These are phyloP conservation scores for Cryptococcus depauperatus DNA, from an alignment of 1,284 basidiomycete species.

Conservation along the genomic window DNA sequence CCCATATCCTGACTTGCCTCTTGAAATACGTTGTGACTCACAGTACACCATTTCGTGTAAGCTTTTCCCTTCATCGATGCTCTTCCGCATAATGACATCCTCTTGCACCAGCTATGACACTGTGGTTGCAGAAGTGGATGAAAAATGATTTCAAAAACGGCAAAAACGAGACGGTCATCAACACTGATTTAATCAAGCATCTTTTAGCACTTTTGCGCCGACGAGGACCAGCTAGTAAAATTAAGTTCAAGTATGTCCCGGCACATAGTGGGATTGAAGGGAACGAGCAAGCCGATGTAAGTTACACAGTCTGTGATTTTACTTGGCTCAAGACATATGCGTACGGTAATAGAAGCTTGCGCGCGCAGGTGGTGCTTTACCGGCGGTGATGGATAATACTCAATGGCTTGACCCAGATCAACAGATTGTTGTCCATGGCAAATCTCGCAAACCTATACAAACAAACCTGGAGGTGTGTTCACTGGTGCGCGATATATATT, in stretches of 20 bases:
- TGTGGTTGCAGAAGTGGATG: constrained; percentile 42
- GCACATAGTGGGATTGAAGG: constrained; percentile 39
- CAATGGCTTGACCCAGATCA: constrained; percentile 38
- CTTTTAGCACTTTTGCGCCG: constrained; percentile 37
- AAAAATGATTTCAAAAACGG: constrained; percentile 27
- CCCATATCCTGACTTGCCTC: constrained; percentile 38
- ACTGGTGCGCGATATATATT: not conserved
- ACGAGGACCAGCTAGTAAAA: constrained; percentile 14
- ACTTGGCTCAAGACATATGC: not conserved
- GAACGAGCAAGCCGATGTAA: constrained; percentile 44
- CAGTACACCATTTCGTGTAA: constrained; percentile 43
- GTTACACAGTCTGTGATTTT: constrained; percentile 7
- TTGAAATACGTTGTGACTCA: constrained; percentile 46
- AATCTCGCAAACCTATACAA: constrained; percentile 38
- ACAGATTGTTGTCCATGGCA: not conserved
- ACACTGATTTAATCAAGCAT: constrained; percentile 44
- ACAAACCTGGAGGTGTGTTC: constrained; percentile 41
- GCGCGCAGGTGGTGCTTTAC: constrained; percentile 28
- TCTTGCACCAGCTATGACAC: constrained; percentile 34
- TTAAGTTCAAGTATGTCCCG: constrained; percentile 41
- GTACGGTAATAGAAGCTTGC: constrained; percentile 27
- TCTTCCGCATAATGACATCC: not conserved
- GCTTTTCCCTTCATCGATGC: constrained; percentile 7
- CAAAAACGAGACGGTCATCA: constrained; percentile 30
- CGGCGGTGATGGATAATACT: constrained; percentile 18